A percentile compares a stretch with the other conserved stretches of the same genome.
These are phyloP conservation scores for Agastache rugosa DNA, from an alignment of 257 asterid species.

Conservation along the genomic window DNA sequence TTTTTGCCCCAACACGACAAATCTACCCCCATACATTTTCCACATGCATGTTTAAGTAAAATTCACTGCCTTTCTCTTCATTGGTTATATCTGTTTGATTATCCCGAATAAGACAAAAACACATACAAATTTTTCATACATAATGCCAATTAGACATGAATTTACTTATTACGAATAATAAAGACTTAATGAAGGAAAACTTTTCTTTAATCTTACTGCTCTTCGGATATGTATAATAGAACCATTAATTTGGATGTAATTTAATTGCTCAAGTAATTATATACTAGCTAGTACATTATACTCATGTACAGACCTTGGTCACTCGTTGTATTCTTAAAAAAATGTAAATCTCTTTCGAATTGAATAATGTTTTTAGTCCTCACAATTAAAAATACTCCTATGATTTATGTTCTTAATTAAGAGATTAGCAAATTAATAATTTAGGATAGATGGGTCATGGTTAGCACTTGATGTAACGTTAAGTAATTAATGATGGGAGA, in stretches of 20 bases:
- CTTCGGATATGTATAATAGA: not conserved
- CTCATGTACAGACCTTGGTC: not conserved
- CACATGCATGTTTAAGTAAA: not conserved
- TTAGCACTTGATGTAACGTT: not conserved
- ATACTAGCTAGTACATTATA: not conserved
- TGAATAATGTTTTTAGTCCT: too few species aligned
- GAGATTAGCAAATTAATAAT: too few species aligned
- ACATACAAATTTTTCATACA: not conserved
- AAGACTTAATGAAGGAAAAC: not conserved
- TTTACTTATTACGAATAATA: slow-evolving; percentile 7
- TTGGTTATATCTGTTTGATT: not conserved
- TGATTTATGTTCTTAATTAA: too few species aligned
- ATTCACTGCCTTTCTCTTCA: slow-evolving; percentile 1
- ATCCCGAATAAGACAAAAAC: not conserved
- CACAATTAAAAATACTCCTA: too few species aligned
- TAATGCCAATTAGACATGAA: not conserved
- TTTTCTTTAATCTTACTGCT: slow-evolving; percentile 10
- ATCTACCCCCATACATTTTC: slow-evolving; percentile 17
- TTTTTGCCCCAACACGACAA: slow-evolving; percentile 26
- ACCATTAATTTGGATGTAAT: not conserved
- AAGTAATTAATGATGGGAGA: slow-evolving; percentile 29
- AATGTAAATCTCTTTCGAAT: too few species aligned
- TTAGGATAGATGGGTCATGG: too few species aligned
- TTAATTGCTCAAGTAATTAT: too few species aligned
- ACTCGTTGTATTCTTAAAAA: too few species aligned